Percentiles rank a stretch among this genome's conserved stretches.
Conservation (phyloP, 345 rosid genomes). For the Clausena lansium region DNA sequence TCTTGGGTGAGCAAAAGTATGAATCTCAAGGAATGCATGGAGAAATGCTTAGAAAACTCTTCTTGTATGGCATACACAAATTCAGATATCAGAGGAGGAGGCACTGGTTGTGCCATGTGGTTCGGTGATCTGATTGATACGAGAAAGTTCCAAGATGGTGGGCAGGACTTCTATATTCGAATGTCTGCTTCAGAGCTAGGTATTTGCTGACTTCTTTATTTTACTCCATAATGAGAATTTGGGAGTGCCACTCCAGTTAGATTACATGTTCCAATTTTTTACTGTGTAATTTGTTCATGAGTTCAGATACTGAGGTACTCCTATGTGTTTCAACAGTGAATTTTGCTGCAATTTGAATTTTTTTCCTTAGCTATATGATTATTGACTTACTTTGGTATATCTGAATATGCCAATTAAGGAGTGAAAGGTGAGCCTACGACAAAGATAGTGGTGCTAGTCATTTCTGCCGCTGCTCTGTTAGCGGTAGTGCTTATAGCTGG, state of each 20-base stretch:
- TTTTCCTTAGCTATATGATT: not conserved
- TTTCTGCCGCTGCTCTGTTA: not conserved
- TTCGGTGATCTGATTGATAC: conserved; percentile 28
- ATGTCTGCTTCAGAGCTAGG: conserved; percentile 45
- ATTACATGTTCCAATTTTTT: not conserved
- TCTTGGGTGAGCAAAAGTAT: conserved; percentile 18
- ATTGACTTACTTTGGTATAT: not conserved
- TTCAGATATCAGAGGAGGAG: conserved; percentile 23
- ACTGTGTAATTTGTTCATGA: not conserved
- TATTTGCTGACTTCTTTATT: not conserved
- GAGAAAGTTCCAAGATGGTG: conserved; percentile 29
- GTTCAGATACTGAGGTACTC: too few species aligned
- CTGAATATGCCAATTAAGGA: not conserved
- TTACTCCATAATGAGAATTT: not conserved
- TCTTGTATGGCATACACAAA: conserved; percentile 39
- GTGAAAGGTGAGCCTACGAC: not conserved
- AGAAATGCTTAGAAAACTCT: conserved; percentile 32
- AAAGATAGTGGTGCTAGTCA: not conserved
- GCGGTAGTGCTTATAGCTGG: not conserved
- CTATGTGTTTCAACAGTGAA: too few species aligned
- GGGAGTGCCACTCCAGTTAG: not conserved
- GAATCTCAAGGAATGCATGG: conserved; percentile 25
- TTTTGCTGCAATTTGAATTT: not conserved
- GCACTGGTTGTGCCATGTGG: conserved; percentile 36
- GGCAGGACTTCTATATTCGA: conserved; percentile 39